Evolutionary conservation across 176 grass and related monocot species (phyloP), one percentile per base, ranked within the genome.

Genomic region (Chrysopogon serrulatus): DNA sequence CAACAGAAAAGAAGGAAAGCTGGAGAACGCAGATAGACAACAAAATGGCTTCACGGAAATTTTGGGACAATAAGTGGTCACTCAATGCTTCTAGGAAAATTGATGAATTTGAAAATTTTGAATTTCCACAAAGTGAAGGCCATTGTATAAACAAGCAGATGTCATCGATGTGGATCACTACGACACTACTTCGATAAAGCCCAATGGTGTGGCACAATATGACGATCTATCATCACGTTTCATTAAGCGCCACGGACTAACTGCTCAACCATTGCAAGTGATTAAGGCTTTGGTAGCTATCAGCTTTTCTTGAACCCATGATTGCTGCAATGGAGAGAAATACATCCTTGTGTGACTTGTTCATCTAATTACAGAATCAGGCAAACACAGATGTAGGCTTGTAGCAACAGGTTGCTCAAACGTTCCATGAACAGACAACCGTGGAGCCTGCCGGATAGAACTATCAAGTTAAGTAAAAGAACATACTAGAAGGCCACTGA

Each of bases 121-220:
- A 84, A 70, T 77, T 82, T 34, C 17, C 17, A 88, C 33, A 79
- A 14, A 33, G 62, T 47, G 30, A 47, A 45, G 30, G n/a, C n/a
- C 19, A 44, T 45, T 27, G 5, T 36, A 8, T 28, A 43, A 66
- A 56, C 37, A 54, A 71, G 39, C 24, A 49, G 31, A 9, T 35
- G 27, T 9, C 21, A 43, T 88, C 15, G 1, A 36, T 67, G 84
- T 30, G 65, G 56, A 47, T 31, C 10, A 68, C 26, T 23, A n/a
- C 8, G 2, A 7, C 51, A 54, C 21, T 65, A 41, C 49, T 33
- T 77, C 6, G 16, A 83, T 74, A 73, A 56, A 61, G 70, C 5
- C 33, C 15, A 64, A 83, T 30, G 18, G 30, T n/a, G n/a, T n/a
- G n/a, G n/a, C n/a, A 71, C 14, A 67, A 87, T 23, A 8, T 35